Conservation (phyloP, 2,329 filamentous ascomycete species). For the Aspergillus alliaceus region DNA sequence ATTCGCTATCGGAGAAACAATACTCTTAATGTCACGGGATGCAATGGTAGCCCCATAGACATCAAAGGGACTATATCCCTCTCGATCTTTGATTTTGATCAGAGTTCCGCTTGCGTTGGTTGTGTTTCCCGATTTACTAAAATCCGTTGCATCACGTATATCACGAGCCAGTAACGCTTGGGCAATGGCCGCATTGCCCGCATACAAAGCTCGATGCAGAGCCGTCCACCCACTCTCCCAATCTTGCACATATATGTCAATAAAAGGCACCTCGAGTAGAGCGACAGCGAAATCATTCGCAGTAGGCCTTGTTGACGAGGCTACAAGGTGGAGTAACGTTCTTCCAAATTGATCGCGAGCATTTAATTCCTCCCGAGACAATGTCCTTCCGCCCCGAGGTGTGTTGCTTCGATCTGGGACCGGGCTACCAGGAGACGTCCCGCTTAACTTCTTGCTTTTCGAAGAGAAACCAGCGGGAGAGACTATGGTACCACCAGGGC, state of each 20-base stretch:
- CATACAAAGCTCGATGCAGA: conserved; percentile 85
- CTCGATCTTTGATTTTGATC: conserved; percentile 93
- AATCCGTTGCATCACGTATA: conserved; percentile 63
- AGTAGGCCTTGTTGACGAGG: conserved; percentile 69
- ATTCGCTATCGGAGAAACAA: conserved; percentile 31
- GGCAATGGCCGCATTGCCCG: conserved; percentile 84
- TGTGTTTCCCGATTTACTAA: conserved; percentile 56
- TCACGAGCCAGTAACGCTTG: conserved; percentile 79
- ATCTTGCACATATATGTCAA: conserved; percentile 86
- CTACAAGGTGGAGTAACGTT: conserved; percentile 80
- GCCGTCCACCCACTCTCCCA: conserved; percentile 94
- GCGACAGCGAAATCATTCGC: conserved; percentile 74
- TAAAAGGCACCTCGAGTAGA: conserved; percentile 75
- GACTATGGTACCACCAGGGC: conserved; percentile 27
- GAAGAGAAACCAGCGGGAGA: conserved; percentile 40
- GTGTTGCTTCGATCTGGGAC: conserved; percentile 42
- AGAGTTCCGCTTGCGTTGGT: conserved; percentile 68
- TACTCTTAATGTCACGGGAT: conserved; percentile 62
- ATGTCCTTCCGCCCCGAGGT: conserved; percentile 25
- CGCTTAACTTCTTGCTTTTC: conserved; percentile 48
- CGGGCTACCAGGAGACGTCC: conserved; percentile 47
- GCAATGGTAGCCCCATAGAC: conserved; percentile 86
- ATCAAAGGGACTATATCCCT: conserved; percentile 93
- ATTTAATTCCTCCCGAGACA: conserved; percentile 73
- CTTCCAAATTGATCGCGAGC: conserved; percentile 77